A percentile compares a stretch with the other conserved stretches of the same genome.
Conservation (phyloP, 2,329 filamentous ascomycete genomes). For the Emericellopsis atlantica region DNA sequence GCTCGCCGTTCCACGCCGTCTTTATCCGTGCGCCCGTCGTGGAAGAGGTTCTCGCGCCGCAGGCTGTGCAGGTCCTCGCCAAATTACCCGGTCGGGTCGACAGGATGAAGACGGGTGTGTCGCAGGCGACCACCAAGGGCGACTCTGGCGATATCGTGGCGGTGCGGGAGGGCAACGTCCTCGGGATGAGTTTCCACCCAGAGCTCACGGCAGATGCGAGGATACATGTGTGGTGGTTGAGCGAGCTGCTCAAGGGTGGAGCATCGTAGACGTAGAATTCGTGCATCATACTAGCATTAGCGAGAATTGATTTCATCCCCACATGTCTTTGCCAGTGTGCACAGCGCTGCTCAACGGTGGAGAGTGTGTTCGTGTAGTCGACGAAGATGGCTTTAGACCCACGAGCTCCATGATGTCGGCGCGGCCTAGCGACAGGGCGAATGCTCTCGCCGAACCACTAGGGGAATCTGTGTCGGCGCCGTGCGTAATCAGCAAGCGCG, state of each 20-base stretch:
- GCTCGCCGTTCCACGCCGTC: conserved; percentile 55
- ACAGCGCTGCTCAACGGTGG: neutral
- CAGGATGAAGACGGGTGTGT: conserved; percentile 22
- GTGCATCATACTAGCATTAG: neutral
- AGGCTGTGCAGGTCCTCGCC: conserved; percentile 36
- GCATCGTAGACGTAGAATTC: neutral
- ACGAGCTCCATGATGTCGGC: conserved; percentile 12
- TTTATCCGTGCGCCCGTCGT: conserved; percentile 95
- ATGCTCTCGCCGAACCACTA: conserved; percentile 8
- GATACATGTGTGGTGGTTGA: conserved; percentile 90
- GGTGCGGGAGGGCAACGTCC: conserved; percentile 79
- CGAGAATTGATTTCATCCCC: neutral
- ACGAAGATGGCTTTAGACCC: conserved; percentile 4
- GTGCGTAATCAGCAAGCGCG: conserved; percentile 13
- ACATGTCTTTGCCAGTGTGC: neutral
- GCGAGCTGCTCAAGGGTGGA: conserved; percentile 25
- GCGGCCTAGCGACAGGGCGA: conserved; percentile 11
- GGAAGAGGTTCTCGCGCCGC: conserved; percentile 53
- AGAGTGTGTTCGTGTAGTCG: neutral
- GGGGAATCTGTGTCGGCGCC: conserved; percentile 12
- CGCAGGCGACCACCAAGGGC: conserved; percentile 22
- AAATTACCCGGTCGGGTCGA: conserved; percentile 28
- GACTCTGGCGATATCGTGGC: conserved; percentile 69
- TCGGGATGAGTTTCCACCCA: conserved; percentile 92
- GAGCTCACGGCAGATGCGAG: conserved; percentile 80